Conservation (phyloP, 2,329 filamentous ascomycete species). For the Bipolaris oryzae region DNA sequence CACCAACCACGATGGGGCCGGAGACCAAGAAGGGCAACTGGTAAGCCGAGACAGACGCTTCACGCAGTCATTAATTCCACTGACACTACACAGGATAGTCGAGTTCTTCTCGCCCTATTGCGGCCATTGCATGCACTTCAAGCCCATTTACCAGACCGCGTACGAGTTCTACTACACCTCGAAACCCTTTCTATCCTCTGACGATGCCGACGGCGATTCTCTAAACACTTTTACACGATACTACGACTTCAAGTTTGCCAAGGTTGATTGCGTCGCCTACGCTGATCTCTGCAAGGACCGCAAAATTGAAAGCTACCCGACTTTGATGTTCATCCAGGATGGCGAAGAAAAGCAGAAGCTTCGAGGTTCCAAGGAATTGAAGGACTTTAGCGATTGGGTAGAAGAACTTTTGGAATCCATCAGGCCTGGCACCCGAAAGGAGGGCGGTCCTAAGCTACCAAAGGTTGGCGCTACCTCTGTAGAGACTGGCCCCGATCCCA, state of each 20-base stretch:
- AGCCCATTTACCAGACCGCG: slow-evolving; percentile 85
- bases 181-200: slow-evolving; percentile 63
- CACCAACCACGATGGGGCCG: slow-evolving; percentile 62
- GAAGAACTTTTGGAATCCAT: slow-evolving; percentile 78
- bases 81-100: slow-evolving; percentile 46
- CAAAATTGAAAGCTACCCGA: slow-evolving; percentile 73
- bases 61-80: neutral
- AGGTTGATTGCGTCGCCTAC: slow-evolving; percentile 83
- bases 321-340: slow-evolving; percentile 79
- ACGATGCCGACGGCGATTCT: slow-evolving; percentile 55
- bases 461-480: slow-evolving; percentile 67
- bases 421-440: slow-evolving; percentile 79
- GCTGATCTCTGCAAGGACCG: slow-evolving; percentile 76
- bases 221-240: slow-evolving; percentile 75
- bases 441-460: slow-evolving; percentile 70
- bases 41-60: slow-evolving; percentile 49
- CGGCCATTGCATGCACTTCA: slow-evolving; percentile 77
- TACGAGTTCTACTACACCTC: slow-evolving; percentile 97
- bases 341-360: slow-evolving; percentile 70
- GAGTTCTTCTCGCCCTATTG: slow-evolving; percentile 60
- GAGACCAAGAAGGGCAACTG: slow-evolving; percentile 70
- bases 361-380: slow-evolving; percentile 71
- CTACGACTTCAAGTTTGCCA: slow-evolving; percentile 89
- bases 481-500: slow-evolving; percentile 49
- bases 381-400: slow-evolving; percentile 69